Base-by-base conservation (phyloP, 345 rosid species). In the Eucalyptus coolabah region DNA sequence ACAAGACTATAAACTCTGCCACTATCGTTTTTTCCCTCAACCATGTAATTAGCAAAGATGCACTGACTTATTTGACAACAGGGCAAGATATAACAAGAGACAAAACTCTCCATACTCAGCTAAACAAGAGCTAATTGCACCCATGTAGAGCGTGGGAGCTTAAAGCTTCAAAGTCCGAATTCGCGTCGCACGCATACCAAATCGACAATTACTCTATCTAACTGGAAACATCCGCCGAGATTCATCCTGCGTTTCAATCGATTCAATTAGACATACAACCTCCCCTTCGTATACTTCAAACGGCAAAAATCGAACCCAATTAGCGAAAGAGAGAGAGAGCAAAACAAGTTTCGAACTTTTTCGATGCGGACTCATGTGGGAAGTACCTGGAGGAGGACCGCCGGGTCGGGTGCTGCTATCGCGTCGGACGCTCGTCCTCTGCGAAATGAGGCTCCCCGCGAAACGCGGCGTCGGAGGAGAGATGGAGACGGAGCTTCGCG, bases 301-400 rank as follows among this genome's bases (percentile, higher is more conserved):
- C 47, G 85, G 47, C 16, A 40, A 77, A 12, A 77, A 40, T 19
- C 85, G 47, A 37, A 40, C 47, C 85, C 30, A 37, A 21, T 12
- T 77, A 18, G 47, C 45, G 26, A 77, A 30, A 44, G 47, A 21
- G 30, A 19, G 44, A 69, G 81, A 67, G 80, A 69, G 23, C 11
- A 23, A 37, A 88, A 88, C 63, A 19, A 86, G 32, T 28, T 21
- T 7, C 32, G 51, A 19, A 4, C 65, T 49, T 45, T 67, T 47
- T 67, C 65, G 15, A 44, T 59, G 37, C 51, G 14, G 49, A 63
- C 40, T 32, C 67, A 26, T 30, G 8, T 14, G 50, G 47, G 86
- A 67, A 86, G 42, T 30, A 95, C 94, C 94, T 87, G 94, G 90
- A 91, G 89, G 88, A 54, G 93, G 87, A 67, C 90, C 89, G 49